Percentiles rank a stretch among this genome's conserved stretches.
Conservation (phyloP, 1,139 yeast genomes). For the Blastobotrys aristatus region DNA sequence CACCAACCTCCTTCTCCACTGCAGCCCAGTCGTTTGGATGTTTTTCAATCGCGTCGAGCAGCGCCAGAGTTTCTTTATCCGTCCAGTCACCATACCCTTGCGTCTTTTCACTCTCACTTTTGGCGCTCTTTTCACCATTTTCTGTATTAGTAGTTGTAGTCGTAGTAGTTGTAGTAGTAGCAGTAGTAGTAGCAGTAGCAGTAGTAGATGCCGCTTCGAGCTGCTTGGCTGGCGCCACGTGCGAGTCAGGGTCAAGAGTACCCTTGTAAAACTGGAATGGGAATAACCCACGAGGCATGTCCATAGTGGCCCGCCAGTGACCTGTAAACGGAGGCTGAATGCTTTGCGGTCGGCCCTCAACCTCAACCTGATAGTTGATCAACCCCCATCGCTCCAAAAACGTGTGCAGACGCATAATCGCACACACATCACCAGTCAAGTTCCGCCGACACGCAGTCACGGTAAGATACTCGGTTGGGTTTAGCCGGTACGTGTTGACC, state of each 20-base stretch:
- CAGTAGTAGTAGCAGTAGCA: too few species aligned
- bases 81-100: conserved; percentile 46
- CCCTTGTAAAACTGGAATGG: conserved; percentile 64
- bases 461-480: conserved; percentile 89
- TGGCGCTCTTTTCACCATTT: neutral
- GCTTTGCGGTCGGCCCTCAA: conserved; percentile 63
- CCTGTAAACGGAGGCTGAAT: conserved; percentile 66
- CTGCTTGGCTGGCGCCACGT: conserved; percentile 13
- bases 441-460: conserved; percentile 93
- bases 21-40: conserved; percentile 66
- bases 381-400: conserved; percentile 95
- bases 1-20: conserved; percentile 50
- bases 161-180: too few species aligned
- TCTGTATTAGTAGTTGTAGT: neutral
- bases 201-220: neutral
- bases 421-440: conserved; percentile 93
- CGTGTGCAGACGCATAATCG: conserved; percentile 82
- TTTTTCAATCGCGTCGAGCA: conserved; percentile 50
- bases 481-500: conserved; percentile 85
- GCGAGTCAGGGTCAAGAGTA: conserved; percentile 29
- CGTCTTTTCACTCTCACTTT: conserved; percentile 41
- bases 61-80: conserved; percentile 49
- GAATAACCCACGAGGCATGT: conserved; percentile 90
- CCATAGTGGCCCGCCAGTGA: conserved; percentile 49
- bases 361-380: conserved; percentile 87